These are phyloP conservation scores for Xylaria castorea DNA, from an alignment of 495 filamentous ascomycete species.

Conservation along the genomic window DNA sequence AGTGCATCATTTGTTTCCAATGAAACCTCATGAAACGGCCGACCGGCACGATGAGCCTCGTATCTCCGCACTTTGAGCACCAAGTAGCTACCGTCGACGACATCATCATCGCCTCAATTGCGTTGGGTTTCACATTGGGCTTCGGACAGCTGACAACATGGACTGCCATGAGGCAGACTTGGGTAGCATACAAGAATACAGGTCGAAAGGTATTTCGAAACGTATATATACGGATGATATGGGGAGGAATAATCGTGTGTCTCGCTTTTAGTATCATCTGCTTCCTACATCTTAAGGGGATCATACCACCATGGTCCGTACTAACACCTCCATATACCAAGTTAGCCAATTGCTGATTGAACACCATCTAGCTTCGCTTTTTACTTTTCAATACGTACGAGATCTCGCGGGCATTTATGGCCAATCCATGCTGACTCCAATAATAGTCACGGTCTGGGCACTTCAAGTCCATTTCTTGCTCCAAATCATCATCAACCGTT, in stretches of 20 bases:
- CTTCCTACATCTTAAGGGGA: conserved; percentile 38
- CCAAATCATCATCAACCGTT: conserved; percentile 59
- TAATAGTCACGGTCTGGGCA: conserved; percentile 40
- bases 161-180: conserved; percentile 44
- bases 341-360: conserved; percentile 5
- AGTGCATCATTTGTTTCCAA: neutral
- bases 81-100: conserved; percentile 38
- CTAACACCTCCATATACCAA: neutral
- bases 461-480: conserved; percentile 51
- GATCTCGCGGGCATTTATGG: neutral
- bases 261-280: conserved; percentile 30
- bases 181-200: conserved; percentile 28
- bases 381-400: conserved; percentile 34
- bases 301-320: conserved; percentile 36
- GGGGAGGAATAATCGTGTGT: conserved; percentile 33
- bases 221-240: conserved; percentile 44
- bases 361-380: conserved; percentile 33
- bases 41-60: neutral
- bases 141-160: conserved; percentile 52
- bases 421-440: neutral
- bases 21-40: neutral
- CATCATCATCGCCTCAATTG: conserved; percentile 45
- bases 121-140: conserved; percentile 50
- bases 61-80: conserved; percentile 11
- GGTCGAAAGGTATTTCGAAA: conserved; percentile 32